A percentile compares a stretch with the other conserved stretches of the same genome.
Conservation (phyloP, 2,329 filamentous ascomycete genomes). For the Paracamarosporium sp. region DNA sequence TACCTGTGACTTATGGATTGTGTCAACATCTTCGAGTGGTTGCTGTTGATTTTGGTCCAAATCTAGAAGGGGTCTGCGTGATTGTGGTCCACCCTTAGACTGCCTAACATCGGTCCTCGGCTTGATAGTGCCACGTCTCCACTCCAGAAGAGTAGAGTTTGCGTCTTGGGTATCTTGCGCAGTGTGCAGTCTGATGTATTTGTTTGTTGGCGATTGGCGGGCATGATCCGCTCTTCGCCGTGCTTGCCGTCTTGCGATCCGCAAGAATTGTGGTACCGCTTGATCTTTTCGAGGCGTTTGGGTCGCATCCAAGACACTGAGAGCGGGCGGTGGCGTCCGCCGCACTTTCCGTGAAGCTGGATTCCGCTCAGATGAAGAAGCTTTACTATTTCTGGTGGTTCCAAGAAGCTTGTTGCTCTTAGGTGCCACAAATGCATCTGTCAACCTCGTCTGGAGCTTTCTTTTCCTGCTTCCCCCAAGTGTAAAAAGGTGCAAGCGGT, state of each 20-base stretch:
- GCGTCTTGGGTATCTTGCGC: slow-evolving; percentile 63
- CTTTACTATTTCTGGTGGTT: not conserved
- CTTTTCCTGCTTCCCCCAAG: slow-evolving; percentile 29
- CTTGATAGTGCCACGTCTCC: slow-evolving; percentile 55
- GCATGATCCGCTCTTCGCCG: slow-evolving; percentile 56
- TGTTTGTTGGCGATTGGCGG: slow-evolving; percentile 59
- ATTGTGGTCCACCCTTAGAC: not conserved
- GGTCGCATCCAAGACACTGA: slow-evolving; percentile 61
- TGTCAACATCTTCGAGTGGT: not conserved
- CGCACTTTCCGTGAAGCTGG: slow-evolving; percentile 16
- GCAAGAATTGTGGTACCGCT: slow-evolving; percentile 60
- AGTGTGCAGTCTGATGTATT: slow-evolving; percentile 61
- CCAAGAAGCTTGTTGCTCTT: slow-evolving; percentile 22
- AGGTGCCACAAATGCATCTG: slow-evolving; percentile 36
- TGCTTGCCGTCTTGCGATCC: slow-evolving; percentile 61
- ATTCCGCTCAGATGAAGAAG: slow-evolving; percentile 10
- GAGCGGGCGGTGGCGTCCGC: slow-evolving; percentile 26
- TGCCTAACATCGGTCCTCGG: slow-evolving; percentile 17
- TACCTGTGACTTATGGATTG: not conserved
- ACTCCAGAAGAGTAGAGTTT: slow-evolving; percentile 56
- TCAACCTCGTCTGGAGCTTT: slow-evolving; percentile 48
- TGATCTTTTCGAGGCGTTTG: slow-evolving; percentile 34
- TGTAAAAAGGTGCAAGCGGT: slow-evolving; percentile 49
- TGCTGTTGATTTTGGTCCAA: slow-evolving; percentile 26
- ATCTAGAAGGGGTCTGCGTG: slow-evolving; percentile 24